Evolutionary conservation across 202 grass and related monocot species (phyloP), one percentile per base, ranked within the genome.

Genomic region (Saccharum hybrid): DNA sequence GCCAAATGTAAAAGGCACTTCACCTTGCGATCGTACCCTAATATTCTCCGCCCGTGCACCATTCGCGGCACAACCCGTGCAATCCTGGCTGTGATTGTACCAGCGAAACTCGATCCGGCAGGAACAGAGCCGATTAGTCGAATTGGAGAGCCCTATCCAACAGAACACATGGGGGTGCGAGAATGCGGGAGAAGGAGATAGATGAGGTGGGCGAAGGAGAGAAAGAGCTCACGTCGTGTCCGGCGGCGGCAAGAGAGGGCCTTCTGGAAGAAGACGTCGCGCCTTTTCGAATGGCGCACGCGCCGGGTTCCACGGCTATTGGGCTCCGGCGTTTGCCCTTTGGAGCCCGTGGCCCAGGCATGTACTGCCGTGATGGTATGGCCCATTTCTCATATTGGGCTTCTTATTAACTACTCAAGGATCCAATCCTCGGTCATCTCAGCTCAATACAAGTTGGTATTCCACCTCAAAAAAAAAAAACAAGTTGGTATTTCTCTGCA

Each of bases 401-500:
- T 72, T 54, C 12, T 57, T 59, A 22, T 10, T 21, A 8, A 12
- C 16, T 15, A 34, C 16, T 49, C 42, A 16, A 46, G 14, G 36
- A 40, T 62, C 40, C 42, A 12, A 10, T 40, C 39, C 39, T 40
- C 42, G 3, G 42, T 40, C 43, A 12, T 46, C 43, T 46, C 2
- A 46, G 11, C 43, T 48, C 42, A 48, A 49, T 15, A 52, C 15
- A 52, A 6, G 13, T 49, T 16, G 49, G 49, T 18, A 52, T 18
- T 52, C n/a, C n/a, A n/a, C n/a, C 49, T 52, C 5, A 37, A n/a
- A 3, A 31, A 74, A 48, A 5, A 30, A 74, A 51, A 15, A 74
- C 30, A 15, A n/a, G n/a, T n/a, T n/a, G 37, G 39, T 34, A 43
- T 74, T 80, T 89, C 66, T 79, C 84, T 87, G 84, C 84, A 88